Conservation (phyloP, 345 rosid species). For the Reutealis trisperma region DNA sequence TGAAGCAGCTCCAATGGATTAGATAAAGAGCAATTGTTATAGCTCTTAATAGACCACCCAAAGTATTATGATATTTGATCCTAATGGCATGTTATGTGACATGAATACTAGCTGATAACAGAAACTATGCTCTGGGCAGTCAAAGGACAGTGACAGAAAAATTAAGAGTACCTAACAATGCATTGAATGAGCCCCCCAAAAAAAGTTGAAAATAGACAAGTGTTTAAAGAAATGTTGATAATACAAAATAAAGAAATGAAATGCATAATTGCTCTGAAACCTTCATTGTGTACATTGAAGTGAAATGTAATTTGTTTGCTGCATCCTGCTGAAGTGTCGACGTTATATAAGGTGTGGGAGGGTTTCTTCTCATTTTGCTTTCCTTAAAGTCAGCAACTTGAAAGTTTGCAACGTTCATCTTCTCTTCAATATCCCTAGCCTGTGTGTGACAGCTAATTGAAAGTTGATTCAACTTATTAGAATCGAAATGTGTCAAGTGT, state of each 20-base stretch:
- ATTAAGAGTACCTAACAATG: background rate
- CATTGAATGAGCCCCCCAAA: background rate
- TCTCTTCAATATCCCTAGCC: conserved; percentile 59
- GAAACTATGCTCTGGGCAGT: background rate
- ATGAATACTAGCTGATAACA: background rate
- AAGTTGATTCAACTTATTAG: conserved; percentile 68
- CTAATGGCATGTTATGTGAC: background rate
- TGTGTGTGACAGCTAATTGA: conserved; percentile 61
- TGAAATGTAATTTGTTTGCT: conserved; percentile 79
- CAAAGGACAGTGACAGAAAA: background rate
- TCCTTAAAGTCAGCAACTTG: conserved; percentile 59
- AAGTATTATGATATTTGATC: background rate
- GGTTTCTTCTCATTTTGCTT: conserved; percentile 58
- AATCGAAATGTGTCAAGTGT: conserved; percentile 63
- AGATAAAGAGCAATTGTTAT: background rate
- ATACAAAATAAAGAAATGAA: background rate
- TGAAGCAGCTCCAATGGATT: background rate
- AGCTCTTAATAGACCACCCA: background rate
- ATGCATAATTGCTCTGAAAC: conserved; percentile 40
- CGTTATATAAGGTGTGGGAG: conserved; percentile 94
- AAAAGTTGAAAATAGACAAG: background rate
- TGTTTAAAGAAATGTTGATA: background rate
- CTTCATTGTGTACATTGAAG: conserved; percentile 82
- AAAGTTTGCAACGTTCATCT: conserved; percentile 52
- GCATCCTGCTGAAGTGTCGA: conserved; percentile 99